Evolutionary conservation across 306 rosid genomes (phyloP), one percentile per base, ranked within the genome.

Genomic region (Quercus variabilis): DNA sequence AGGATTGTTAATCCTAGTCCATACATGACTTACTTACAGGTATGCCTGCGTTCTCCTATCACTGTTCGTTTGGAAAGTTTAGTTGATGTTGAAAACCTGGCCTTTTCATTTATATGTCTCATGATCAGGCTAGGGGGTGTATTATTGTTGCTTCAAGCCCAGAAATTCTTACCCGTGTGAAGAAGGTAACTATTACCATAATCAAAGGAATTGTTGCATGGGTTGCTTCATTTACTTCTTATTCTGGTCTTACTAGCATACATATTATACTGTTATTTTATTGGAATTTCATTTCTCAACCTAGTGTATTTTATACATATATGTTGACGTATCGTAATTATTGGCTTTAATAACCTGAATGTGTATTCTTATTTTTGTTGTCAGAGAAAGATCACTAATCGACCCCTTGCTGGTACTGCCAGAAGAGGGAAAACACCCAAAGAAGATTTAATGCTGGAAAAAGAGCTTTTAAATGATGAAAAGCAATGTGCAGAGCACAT

Each of bases 141-240:
- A 95, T 95, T 77, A 86, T 95, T 82, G 99, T 95, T 89, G 97
- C 99, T 76, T 95, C 98, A 82, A 95, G 99, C 87, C 99, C 99
- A 55, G 99, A 95, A 78, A 91, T 95, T 86, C 99, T 95, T 79
- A 95, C 98, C 12, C 89, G 87, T 31, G 98, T 93, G 78, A 95
- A 91, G 86, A 93, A 92, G 95, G 99, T 95, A 76, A 70, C 58
- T 28, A 67, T 73, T 69, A 13, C 19, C 1, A 17, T 60, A 52
- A 63, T 80, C 54, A 59, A 11, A 31, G 58, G 52, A 55, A 19
- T 71, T 76, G 51, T 56, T 15, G 35, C 41, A 38, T 6, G 64
- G 21, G 3, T 76, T 80, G 69, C 57, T 68, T 73, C 70, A 9
- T 18, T 67, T 33, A 17, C 49, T 1, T 67, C 9, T 67, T 67